Conservation (phyloP, 257 asterid species). For the Solanum clarkiae region DNA sequence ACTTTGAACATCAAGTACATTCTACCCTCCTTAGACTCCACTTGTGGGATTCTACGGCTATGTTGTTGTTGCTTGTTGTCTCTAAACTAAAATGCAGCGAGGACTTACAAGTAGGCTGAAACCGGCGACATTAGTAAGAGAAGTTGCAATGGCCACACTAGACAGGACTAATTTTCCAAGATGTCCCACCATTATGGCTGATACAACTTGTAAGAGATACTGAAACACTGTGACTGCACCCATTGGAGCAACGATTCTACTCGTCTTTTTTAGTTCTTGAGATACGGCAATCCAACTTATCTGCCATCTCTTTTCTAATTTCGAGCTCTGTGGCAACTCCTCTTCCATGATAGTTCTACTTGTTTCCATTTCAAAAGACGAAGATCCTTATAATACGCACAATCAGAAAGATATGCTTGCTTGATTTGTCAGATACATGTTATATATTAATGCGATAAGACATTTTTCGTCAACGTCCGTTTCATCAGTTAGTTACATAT, state of each 20-base stretch:
- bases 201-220: constrained; percentile 24
- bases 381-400: neutral
- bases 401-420: neutral
- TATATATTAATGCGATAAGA: neutral
- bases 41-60: too few species aligned
- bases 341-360: neutral
- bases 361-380: neutral
- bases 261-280: constrained; percentile 25
- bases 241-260: constrained; percentile 37
- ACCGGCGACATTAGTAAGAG: constrained; percentile 30
- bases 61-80: too few species aligned
- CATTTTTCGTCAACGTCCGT: neutral
- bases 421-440: neutral
- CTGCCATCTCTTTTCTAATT: constrained; percentile 1
- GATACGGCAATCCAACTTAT: neutral
- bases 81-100: neutral
- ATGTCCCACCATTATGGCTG: constrained; percentile 41
- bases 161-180: constrained; percentile 26
- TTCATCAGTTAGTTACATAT: neutral
- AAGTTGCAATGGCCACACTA: constrained; percentile 33
- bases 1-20: neutral
- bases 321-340: neutral
- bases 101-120: constrained; percentile 32
- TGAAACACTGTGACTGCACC: constrained; percentile 31
- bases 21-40: too few species aligned